phyloP scores from a whole-genome alignment of 2,329 filamentous ascomycete genomes.

The Bipolaris oryzae region DNA sequence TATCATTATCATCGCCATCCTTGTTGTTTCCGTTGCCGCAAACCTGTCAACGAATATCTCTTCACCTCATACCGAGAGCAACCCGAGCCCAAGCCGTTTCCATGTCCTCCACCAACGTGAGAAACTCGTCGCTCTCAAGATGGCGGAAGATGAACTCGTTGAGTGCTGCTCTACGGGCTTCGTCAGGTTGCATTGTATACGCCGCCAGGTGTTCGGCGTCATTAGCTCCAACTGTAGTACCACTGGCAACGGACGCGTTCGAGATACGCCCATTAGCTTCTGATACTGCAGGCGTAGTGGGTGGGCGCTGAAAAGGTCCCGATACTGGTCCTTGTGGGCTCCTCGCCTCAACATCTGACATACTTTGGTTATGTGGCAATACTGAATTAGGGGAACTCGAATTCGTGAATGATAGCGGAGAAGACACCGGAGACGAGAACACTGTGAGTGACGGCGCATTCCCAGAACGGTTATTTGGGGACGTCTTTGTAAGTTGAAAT shows the following conservation, averaged over 20 bases:
- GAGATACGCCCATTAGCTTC: background rate
- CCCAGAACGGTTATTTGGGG: slow-evolving; percentile 9
- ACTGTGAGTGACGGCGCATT: slow-evolving; percentile 12
- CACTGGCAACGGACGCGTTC: background rate
- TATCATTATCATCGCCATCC: background rate
- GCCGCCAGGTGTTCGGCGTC: slow-evolving; percentile 22
- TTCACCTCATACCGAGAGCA: slow-evolving; percentile 25
- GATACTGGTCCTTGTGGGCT: slow-evolving; percentile 4
- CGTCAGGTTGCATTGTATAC: slow-evolving; percentile 50
- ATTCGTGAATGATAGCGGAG: slow-evolving; percentile 13
- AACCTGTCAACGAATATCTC: background rate
- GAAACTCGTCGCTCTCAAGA: slow-evolving; percentile 57
- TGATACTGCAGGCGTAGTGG: slow-evolving; percentile 15
- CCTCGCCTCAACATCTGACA: slow-evolving; percentile 12
- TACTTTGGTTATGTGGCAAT: slow-evolving; percentile 30
- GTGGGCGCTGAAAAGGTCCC: background rate
- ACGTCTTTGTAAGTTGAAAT: background rate
- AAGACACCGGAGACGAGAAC: slow-evolving; percentile 18
- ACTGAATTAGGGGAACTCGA: slow-evolving; percentile 17
- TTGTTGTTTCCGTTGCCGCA: background rate
- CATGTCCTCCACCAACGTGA: slow-evolving; percentile 58
- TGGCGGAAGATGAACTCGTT: slow-evolving; percentile 59
- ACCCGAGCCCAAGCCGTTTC: slow-evolving; percentile 54
- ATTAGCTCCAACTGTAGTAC: background rate
- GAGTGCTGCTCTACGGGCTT: slow-evolving; percentile 51